These are phyloP conservation scores for Lactarius deliciosus DNA, from an alignment of 768 basidiomycete genomes.

Conservation along the genomic window DNA sequence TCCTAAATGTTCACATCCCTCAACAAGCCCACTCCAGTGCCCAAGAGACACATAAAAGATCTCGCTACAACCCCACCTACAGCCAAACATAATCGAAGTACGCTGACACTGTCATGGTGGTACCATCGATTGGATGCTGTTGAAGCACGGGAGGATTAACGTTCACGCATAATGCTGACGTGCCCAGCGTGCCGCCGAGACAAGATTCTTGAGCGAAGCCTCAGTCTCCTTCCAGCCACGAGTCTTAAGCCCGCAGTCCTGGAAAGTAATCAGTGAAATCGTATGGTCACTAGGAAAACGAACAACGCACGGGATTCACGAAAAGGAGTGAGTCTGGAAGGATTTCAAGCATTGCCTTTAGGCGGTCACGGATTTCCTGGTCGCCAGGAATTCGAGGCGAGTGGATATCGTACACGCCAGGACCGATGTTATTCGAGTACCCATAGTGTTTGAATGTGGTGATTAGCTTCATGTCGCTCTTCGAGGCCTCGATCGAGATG, in stretches of 20 bases:
- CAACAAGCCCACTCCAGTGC: constrained; percentile 24
- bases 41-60: constrained; percentile 20
- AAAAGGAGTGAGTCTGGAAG: constrained; percentile 81
- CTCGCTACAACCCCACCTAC: constrained; percentile 27
- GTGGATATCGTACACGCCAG: constrained; percentile 99
- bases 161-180: constrained; percentile 76
- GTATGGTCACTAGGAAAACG: constrained; percentile 10
- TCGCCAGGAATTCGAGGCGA: constrained; percentile 95
- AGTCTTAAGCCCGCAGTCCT: constrained; percentile 98
- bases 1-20: constrained; percentile 18
- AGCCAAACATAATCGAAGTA: constrained; percentile 19
- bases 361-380: constrained; percentile 92
- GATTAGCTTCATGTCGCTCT: constrained; percentile 97
- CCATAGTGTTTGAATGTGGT: constrained; percentile 92
- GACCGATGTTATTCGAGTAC: constrained; percentile 97
- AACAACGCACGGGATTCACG: constrained; percentile 73
- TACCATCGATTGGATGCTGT: constrained; percentile 79
- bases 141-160: constrained; percentile 68
- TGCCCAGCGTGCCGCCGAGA: constrained; percentile 91
- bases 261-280: constrained; percentile 17
- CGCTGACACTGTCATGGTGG: constrained; percentile 32
- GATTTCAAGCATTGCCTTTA: constrained; percentile 79
- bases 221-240: constrained; percentile 99
- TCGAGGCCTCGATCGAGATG: constrained; percentile 98
- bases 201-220: constrained; percentile 82